Evolutionary conservation across 2,329 filamentous ascomycete genomes (phyloP).

Genomic region (Calonectria multiphialidica): DNA sequence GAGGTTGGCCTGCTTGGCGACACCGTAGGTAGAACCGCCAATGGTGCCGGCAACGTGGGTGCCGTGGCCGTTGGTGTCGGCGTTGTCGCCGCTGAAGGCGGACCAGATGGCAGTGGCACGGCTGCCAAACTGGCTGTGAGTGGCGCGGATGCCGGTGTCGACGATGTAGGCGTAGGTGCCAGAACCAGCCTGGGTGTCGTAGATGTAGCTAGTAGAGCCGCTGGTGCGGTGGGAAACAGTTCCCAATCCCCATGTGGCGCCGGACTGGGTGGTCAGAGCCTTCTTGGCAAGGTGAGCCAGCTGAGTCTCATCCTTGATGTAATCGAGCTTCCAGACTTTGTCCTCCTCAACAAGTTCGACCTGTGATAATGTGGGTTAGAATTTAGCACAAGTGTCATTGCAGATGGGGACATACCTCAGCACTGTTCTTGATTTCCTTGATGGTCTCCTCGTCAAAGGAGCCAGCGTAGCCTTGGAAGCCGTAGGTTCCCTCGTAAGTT

Average conservation of each 20-base stretch:
- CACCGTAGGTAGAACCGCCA: conserved; percentile 50
- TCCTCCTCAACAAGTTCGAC: conserved; percentile 48
- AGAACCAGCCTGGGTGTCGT: conserved; percentile 57
- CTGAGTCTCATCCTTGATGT: conserved; percentile 27
- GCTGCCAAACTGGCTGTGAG: conserved; percentile 66
- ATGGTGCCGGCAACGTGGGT: conserved; percentile 55
- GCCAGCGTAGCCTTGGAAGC: conserved; percentile 57
- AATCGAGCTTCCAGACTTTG: conserved; percentile 44
- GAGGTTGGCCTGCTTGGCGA: conserved; percentile 59
- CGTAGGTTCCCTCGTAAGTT: conserved; percentile 45
- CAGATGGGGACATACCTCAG: conserved; percentile 51
- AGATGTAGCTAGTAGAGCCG: conserved; percentile 56
- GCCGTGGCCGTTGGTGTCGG: conserved; percentile 55
- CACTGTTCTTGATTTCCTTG: conserved; percentile 53
- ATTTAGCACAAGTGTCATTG: too few relatives aligned
- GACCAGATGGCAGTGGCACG: conserved; percentile 55
- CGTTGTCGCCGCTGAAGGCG: conserved; percentile 41
- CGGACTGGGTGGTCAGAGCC: conserved; percentile 44
- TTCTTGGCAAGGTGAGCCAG: conserved; percentile 36
- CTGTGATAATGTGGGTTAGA: conserved; percentile 28
- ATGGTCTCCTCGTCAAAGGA: conserved; percentile 56
- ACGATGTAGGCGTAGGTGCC: conserved; percentile 71
- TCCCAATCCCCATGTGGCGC: conserved; percentile 49
- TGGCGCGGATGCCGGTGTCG: conserved; percentile 70
- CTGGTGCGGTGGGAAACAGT: conserved; percentile 46